Evolutionary conservation across 2,329 filamentous ascomycete genomes (phyloP).

Genomic region (Madurella mycetomatis): DNA sequence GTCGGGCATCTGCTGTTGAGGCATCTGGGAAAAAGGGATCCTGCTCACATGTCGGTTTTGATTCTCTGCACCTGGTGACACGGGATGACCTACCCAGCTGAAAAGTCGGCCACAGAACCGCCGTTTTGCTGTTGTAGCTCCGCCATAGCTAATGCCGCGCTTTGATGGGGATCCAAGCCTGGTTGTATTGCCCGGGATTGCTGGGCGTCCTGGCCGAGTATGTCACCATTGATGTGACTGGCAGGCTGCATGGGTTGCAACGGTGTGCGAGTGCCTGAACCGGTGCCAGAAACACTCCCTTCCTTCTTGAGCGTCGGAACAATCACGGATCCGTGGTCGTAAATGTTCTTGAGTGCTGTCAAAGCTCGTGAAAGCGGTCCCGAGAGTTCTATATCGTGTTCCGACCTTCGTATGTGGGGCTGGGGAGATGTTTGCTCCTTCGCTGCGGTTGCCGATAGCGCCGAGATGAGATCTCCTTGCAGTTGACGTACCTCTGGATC

Average conservation of each 20-base stretch:
- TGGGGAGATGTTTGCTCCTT: conserved; percentile 55
- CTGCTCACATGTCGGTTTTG: conserved; percentile 9
- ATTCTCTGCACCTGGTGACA: conserved; percentile 4
- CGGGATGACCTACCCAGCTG: conserved; percentile 29
- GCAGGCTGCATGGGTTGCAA: conserved; percentile 29
- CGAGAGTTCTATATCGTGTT: conserved; percentile 58
- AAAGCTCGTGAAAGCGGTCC: conserved; percentile 59
- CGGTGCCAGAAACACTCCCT: conserved; percentile 35
- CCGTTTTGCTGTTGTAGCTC: conserved; percentile 64
- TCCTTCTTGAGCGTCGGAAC: conserved; percentile 47
- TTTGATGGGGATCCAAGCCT: conserved; percentile 50
- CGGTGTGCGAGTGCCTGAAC: conserved; percentile 44
- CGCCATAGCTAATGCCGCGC: conserved; percentile 61
- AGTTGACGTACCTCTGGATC: conserved; percentile 60
- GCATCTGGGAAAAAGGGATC: conserved; percentile 16
- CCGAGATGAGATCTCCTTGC: conserved; percentile 60
- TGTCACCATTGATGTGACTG: conserved; percentile 15
- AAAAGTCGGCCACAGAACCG: conserved; percentile 43
- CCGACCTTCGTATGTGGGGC: conserved; percentile 49
- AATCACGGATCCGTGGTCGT: conserved; percentile 58
- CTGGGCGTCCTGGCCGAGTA: conserved; percentile 1
- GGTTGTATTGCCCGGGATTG: conserved; percentile 1
- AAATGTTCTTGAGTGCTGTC: conserved; percentile 60
- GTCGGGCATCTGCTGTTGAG: conserved; percentile 36
- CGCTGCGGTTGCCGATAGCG: conserved; percentile 59